Evolutionary conservation across 345 rosid genomes (phyloP).

Genomic region (Hibiscus tridactylites): DNA sequence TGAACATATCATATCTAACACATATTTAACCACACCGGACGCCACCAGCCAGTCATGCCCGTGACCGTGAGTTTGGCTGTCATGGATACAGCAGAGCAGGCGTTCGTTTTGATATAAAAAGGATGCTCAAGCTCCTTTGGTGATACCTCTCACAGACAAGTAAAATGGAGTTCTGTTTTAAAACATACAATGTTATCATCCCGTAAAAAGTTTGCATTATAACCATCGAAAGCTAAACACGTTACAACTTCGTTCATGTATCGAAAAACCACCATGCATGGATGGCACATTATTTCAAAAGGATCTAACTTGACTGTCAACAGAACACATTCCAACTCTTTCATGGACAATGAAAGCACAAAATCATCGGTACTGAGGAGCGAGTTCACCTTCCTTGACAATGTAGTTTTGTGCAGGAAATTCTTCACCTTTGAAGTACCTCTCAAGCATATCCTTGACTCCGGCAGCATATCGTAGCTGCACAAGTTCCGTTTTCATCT

Average conservation of each 20-base stretch:
- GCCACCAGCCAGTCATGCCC: no score
- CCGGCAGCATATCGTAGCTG: conserved; percentile 91
- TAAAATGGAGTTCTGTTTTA: no score
- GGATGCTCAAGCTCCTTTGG: no score
- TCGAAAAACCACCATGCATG: not conserved
- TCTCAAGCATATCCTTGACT: conserved; percentile 83
- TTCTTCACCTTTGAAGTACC: conserved; percentile 84
- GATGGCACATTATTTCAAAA: not conserved
- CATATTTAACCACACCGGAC: no score
- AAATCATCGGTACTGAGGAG: conserved; percentile 65
- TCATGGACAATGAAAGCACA: not conserved
- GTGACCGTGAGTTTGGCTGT: no score
- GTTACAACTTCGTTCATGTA: not conserved
- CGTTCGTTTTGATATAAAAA: no score
- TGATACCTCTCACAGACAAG: no score
- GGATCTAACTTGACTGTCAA: not conserved
- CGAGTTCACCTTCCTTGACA: conserved; percentile 74
- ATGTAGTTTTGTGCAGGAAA: conserved; percentile 73
- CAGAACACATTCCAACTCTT: not conserved
- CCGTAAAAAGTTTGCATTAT: not conserved
- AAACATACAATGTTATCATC: no score
- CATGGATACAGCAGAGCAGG: no score
- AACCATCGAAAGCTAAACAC: not conserved
- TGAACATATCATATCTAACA: no score
- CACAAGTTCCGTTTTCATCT: conserved; percentile 9